Conservation (phyloP, 148 eudicot genomes). For the Rhododendron henanense region DNA sequence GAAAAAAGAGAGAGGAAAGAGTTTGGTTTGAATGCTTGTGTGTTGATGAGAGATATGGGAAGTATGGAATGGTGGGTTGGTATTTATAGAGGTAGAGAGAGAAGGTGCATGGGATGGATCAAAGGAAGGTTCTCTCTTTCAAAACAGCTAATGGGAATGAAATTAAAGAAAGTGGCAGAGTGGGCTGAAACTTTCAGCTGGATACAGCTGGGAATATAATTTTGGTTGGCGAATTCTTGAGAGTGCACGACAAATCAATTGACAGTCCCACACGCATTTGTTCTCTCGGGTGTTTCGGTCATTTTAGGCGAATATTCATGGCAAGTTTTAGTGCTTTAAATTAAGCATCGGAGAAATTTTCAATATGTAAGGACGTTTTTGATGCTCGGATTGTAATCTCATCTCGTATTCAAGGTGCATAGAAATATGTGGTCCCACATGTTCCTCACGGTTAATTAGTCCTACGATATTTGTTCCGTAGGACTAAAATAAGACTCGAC, state of each 20-base stretch:
- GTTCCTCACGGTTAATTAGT: no score
- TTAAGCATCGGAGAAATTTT: no score
- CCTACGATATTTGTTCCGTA: no score
- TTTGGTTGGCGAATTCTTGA: neutral
- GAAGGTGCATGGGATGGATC: neutral
- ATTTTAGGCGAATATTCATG: neutral
- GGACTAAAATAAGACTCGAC: no score
- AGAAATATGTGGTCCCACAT: no score
- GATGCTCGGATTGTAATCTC: no score
- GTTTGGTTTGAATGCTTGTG: neutral
- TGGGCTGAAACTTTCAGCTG: conserved; percentile 15
- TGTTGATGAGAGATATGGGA: neutral
- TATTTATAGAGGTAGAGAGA: neutral
- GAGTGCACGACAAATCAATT: neutral
- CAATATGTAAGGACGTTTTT: no score
- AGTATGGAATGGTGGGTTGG: neutral
- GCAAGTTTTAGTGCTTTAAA: neutral
- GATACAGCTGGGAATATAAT: conserved; percentile 14
- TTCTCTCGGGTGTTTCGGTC: neutral
- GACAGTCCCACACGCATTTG: neutral
- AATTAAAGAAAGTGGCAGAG: neutral
- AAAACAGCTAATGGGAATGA: neutral
- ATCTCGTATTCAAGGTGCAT: no score
- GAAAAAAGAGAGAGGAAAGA: neutral
- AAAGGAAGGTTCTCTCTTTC: neutral